Conservation (phyloP, 345 rosid genomes). For the Lepidium africanum region DNA sequence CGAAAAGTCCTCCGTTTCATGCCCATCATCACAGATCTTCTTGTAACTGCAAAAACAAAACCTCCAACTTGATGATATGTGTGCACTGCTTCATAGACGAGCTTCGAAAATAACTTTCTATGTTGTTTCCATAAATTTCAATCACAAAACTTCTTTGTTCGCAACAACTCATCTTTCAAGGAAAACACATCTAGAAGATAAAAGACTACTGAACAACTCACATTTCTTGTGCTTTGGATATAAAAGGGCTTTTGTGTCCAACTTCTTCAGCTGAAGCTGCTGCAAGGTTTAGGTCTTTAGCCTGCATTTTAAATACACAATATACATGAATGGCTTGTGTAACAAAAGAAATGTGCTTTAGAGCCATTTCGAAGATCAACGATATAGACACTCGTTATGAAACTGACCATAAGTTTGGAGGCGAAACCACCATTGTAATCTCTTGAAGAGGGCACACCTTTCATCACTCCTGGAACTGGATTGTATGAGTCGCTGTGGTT, state of each 20-base stretch:
- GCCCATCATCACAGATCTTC: constrained; percentile 53
- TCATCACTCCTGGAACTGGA: constrained; percentile 97
- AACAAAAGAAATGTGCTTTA: background rate
- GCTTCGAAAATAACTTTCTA: background rate
- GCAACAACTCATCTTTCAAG: background rate
- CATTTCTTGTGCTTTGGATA: constrained; percentile 60
- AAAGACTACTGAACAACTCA: constrained; percentile 29
- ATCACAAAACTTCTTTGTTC: background rate
- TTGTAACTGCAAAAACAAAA: constrained; percentile 46
- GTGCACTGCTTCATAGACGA: background rate
- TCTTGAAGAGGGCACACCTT: constrained; percentile 83
- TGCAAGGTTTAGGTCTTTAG: constrained; percentile 75
- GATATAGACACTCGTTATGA: background rate
- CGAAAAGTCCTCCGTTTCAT: constrained; percentile 74
- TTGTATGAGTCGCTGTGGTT: constrained; percentile 72
- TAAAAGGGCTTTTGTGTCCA: constrained; percentile 44
- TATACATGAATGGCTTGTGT: background rate
- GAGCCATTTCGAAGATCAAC: background rate
- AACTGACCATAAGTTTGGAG: constrained; percentile 71
- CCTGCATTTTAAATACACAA: constrained; percentile 40
- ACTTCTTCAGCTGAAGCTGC: constrained; percentile 57
- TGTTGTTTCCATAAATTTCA: background rate
- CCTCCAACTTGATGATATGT: background rate
- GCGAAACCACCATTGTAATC: constrained; percentile 79
- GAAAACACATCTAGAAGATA: background rate